Evolutionary conservation across 495 filamentous ascomycete genomes (phyloP), one percentile per base, ranked within the genome.

Genomic region (Tuber borchii): DNA sequence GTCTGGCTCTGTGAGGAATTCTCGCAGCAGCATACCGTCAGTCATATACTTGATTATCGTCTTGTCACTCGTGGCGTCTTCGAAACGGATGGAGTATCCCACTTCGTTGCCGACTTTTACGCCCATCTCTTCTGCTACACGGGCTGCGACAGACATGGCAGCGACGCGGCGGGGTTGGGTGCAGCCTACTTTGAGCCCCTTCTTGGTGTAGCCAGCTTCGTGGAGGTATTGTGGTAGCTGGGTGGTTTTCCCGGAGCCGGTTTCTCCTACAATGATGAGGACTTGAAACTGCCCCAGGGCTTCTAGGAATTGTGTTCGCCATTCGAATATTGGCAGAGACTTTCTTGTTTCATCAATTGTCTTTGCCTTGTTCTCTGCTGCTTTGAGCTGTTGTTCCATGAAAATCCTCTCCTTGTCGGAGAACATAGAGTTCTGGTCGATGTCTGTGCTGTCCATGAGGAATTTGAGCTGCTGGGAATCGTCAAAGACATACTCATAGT

Each of bases 1-100:
- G 74, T 93, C 91, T 0, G 96, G 95, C 83, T 97, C 94, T 1
- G 93, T 94, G 79, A 97, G 88, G 77, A 97, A 91, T 82, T 97
- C 95, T 81, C 94, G 88, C 31, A 98, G 86, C 68, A 98, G 87
- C 94, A 98, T 97, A 76, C 95, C 95, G 83, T 99, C 95, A 3
- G 95, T 99, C 93, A 97, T 97, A 83, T 97, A 99, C 84, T 97
- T 97, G 40, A 99, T 84, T 61, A 94, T 87, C 0, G 95, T 98
- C 85, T 97, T 97, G 77, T 97, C 93, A 80, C 89, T 93, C 1
- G 95, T 97, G 69, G 90, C 89, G 83, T 99, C 93, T 81, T 99
- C 95, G 82, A 98, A 99, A 73, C 95, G 91, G 79, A 99, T 97
- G 2, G 92, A 90, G 83, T 99, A 99, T 46, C 95, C 95, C 45